Conservation (phyloP, 1,139 yeast genomes). For the Pichia sp. region DNA sequence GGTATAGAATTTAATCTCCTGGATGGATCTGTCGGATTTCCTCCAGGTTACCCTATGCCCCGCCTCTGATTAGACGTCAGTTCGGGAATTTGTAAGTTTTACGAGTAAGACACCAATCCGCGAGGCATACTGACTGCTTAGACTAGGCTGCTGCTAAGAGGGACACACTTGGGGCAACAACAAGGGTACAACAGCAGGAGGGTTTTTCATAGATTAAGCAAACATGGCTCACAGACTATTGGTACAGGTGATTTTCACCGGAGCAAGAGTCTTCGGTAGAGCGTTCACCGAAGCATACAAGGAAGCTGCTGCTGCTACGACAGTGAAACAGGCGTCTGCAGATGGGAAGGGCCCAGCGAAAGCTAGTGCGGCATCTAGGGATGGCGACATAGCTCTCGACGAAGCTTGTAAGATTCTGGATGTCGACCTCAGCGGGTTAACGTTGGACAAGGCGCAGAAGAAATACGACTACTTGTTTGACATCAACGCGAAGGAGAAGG, state of each 20-base stretch:
- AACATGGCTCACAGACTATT: constrained; percentile 80
- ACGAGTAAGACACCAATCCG: too few species aligned
- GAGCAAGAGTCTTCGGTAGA: constrained; percentile 91
- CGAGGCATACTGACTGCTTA: too few species aligned
- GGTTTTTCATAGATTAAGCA: not conserved
- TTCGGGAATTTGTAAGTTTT: too few species aligned
- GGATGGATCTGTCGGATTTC: constrained; percentile 2
- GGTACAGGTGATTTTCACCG: constrained; percentile 86
- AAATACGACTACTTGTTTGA: constrained; percentile 82
- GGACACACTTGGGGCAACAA: too few species aligned
- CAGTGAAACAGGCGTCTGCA: constrained; percentile 57
- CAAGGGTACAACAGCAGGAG: too few species aligned
- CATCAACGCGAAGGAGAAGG: constrained; percentile 87
- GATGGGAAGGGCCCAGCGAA: constrained; percentile 45
- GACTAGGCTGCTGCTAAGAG: too few species aligned
- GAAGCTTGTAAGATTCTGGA: constrained; percentile 92
- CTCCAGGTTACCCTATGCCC: not conserved
- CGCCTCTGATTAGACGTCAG: not conserved
- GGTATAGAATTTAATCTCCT: not conserved
- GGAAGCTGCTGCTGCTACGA: constrained; percentile 89
- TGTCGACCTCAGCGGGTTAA: constrained; percentile 54
- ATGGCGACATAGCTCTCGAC: constrained; percentile 78
- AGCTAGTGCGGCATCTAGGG: constrained; percentile 39
- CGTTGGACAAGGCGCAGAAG: constrained; percentile 59
- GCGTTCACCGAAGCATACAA: constrained; percentile 97